Conservation (phyloP, 1,284 basidiomycete genomes). For the Volvariella surrecta region DNA sequence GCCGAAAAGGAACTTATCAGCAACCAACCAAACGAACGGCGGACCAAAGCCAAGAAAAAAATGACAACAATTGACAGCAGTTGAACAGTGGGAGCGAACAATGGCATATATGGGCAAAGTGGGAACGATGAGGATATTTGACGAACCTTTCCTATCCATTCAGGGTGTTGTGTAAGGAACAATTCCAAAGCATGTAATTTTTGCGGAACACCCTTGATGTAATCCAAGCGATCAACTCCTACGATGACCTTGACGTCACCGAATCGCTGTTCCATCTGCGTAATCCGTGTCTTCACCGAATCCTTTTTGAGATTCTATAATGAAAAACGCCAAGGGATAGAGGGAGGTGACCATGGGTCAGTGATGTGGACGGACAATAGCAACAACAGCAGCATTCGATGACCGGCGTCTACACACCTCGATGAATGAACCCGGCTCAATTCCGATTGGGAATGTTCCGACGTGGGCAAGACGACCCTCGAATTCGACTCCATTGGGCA, state of each 20-base stretch:
- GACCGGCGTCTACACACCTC: constrained; percentile 36
- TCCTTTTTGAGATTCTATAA: constrained; percentile 69
- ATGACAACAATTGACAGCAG: no score
- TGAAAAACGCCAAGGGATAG: no score
- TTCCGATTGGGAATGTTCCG: constrained; percentile 98
- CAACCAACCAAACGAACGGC: no score
- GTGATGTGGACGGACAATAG: neutral
- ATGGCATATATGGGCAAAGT: no score
- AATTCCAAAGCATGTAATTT: constrained; percentile 96
- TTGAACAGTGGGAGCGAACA: no score
- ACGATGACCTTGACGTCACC: constrained; percentile 96
- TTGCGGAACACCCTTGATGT: constrained; percentile 99
- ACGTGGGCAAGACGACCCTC: constrained; percentile 94
- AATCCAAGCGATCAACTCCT: constrained; percentile 95
- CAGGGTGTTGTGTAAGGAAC: constrained; percentile 95
- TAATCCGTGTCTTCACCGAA: constrained; percentile 73
- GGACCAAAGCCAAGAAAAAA: no score
- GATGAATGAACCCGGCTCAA: constrained; percentile 90
- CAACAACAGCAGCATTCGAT: constrained; percentile 3
- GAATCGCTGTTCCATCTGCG: constrained; percentile 82
- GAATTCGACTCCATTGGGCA: constrained; percentile 97
- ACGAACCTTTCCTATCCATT: constrained; percentile 93
- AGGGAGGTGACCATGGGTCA: no score
- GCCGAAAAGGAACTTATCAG: no score
- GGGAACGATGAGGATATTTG: neutral